These are phyloP conservation scores for Chaetothyriales sp. DNA, from an alignment of 2,329 filamentous ascomycete species.

Conservation along the genomic window DNA sequence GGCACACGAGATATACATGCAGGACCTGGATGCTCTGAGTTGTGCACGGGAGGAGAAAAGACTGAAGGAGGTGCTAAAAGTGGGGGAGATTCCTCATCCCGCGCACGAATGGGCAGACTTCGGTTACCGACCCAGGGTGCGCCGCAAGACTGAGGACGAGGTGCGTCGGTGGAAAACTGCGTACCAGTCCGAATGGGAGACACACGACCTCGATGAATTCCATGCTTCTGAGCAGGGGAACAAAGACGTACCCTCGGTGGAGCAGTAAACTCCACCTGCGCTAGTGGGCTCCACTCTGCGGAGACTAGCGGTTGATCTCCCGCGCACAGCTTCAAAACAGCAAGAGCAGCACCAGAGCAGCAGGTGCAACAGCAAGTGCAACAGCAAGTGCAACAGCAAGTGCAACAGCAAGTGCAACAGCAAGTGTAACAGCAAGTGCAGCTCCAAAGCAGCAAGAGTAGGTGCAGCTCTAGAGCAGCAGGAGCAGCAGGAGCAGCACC, in stretches of 20 bases:
- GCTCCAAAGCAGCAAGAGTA: too few species aligned
- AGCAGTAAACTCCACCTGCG: too few species aligned
- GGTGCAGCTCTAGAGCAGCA: too few species aligned
- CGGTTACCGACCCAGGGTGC: constrained; percentile 15
- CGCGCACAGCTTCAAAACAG: constrained; percentile 1
- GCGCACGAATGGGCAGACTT: constrained; percentile 3
- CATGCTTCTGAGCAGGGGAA: not conserved
- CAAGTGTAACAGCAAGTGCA: too few species aligned
- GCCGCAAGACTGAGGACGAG: constrained; percentile 21
- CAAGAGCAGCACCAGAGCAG: too few species aligned
- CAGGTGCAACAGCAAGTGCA: too few species aligned
- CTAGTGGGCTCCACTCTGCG: not conserved
- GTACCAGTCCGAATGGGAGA: constrained; percentile 13
- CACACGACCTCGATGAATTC: not conserved
- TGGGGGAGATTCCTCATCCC: constrained; percentile 11
- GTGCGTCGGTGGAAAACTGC: constrained; percentile 21
- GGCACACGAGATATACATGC: constrained; percentile 31
- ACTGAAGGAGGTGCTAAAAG: constrained; percentile 15
- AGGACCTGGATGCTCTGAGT: constrained; percentile 34
- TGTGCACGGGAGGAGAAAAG: constrained; percentile 33
- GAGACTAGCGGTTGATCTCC: constrained; percentile 13
- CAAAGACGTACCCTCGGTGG: too few species aligned
- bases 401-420: too few species aligned
- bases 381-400: too few species aligned
- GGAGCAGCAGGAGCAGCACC: too few species aligned